Evolutionary conservation across 768 basidiomycete genomes (phyloP).

Genomic region (Trametes punicea): DNA sequence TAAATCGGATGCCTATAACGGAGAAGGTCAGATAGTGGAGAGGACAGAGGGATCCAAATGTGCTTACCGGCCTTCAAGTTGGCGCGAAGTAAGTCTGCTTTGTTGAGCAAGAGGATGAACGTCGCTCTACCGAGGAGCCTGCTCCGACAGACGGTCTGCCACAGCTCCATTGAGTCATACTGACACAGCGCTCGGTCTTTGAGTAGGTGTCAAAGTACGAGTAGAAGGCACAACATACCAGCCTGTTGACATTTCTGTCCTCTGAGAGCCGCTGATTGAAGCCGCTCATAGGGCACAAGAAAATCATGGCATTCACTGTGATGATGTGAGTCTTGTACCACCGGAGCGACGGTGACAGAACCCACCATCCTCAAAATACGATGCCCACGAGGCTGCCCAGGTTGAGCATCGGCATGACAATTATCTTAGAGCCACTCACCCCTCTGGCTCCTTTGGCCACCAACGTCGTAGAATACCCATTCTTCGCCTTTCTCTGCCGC

Average conservation of each 20-base stretch:
- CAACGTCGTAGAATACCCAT: constrained; percentile 64
- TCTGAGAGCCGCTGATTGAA: constrained; percentile 61
- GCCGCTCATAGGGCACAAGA: constrained; percentile 57
- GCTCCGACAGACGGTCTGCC: constrained; percentile 54
- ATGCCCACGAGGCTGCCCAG: constrained; percentile 52
- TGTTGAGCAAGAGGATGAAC: constrained; percentile 58
- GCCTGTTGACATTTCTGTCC: constrained; percentile 51
- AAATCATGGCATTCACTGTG: constrained; percentile 57
- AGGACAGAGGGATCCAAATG: neutral
- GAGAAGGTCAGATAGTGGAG: neutral
- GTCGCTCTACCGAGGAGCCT: constrained; percentile 48
- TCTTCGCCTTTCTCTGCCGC: constrained; percentile 28
- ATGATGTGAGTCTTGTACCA: neutral
- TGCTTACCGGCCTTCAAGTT: constrained; percentile 38
- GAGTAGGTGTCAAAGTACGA: neutral
- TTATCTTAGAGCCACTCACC: constrained; percentile 31
- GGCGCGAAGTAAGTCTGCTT: constrained; percentile 50
- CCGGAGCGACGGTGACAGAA: neutral
- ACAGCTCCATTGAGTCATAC: constrained; percentile 52
- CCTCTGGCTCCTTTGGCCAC: constrained; percentile 52
- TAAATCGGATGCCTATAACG: constrained; percentile 40
- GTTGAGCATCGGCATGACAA: neutral
- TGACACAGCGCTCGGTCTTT: constrained; percentile 17
- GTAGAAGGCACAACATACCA: constrained; percentile 37
- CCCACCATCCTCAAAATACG: constrained; percentile 61